These are phyloP conservation scores for Cladorrhinum sp. DNA, from an alignment of 2,329 filamentous ascomycete species.

Conservation along the genomic window DNA sequence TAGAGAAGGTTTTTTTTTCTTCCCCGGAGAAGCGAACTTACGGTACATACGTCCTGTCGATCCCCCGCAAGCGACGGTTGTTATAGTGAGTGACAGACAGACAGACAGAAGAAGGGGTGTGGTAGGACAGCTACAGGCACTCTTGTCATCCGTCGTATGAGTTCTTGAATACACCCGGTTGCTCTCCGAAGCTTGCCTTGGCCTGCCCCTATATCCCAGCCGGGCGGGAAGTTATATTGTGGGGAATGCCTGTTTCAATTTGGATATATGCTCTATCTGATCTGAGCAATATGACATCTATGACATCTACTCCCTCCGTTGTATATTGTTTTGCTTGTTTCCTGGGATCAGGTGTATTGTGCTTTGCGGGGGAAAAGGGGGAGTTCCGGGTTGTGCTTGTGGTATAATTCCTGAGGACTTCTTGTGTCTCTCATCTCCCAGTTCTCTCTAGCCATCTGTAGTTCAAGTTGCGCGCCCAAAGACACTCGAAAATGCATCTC, in stretches of 20 bases:
- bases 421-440: too few relatives aligned
- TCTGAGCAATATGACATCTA: not conserved
- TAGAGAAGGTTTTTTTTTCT: not conserved
- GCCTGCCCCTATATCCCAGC: not conserved
- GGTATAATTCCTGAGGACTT: not conserved
- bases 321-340: not conserved
- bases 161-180: not conserved
- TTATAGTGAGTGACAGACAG: too few relatives aligned
- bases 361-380: not conserved
- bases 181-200: not conserved
- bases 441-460: not conserved
- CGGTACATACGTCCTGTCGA: not conserved
- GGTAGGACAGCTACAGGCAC: not conserved
- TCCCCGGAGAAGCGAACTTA: not conserved
- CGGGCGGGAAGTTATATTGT: not conserved
- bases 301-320: not conserved
- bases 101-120: too few relatives aligned
- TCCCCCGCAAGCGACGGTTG: not conserved
- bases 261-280: not conserved
- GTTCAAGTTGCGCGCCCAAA: too few relatives aligned
- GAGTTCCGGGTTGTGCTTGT: not conserved
- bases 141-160: not conserved
- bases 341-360: not conserved
- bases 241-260: not conserved
- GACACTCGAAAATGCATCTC: conserved; percentile 22